Evolutionary conservation across 768 basidiomycete genomes (phyloP), one percentile per base, ranked within the genome.

Genomic region (Lentinula sp.): DNA sequence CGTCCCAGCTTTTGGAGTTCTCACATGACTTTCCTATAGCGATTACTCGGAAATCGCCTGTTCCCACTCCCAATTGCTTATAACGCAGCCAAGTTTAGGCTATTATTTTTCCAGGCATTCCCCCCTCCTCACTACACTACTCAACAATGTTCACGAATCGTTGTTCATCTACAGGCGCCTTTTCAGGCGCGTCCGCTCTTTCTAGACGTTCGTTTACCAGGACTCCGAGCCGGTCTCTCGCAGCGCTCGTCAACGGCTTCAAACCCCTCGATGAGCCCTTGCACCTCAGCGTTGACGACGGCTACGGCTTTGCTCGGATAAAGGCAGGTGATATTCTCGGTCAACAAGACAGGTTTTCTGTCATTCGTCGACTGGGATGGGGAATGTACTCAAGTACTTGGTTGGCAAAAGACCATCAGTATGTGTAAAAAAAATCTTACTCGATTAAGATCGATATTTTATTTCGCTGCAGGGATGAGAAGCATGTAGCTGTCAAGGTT

Each of bases 321-420:
- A 66, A 70, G 49, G 68, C 70, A 50, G 69, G 67, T 13, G 64
- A 73, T 13, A 21, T 34, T 1, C 45, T 74, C 34, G 73, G 73
- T 31, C 66, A 63, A 43, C 65, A 68, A 56, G 55, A 68, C 13
- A 64, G 66, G 15, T 75, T 69, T 62, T 64, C 50, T 10, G 58
- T 73, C 56, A 37, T 63, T 4, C 63, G 67, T 10, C 74, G 74
- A 60, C 68, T 75, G 5, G 72, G 71, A 11, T 74, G 69, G 70
- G 72, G 73, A 11, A 68, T 67, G 68, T 61, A 65, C 34, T 70
- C 71, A 2, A 74, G 69, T 57, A 65, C 64, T 21, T 75, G 73
- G 71, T 63, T 73, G 35, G 70, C 69, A 16, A 63, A 55, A 28
- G 70, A 74, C 62, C 39, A 60, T 50, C 50, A 61, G 71, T 69